phyloP scores from a whole-genome alignment of 2,329 filamentous ascomycete genomes.

The Neofusicoccum laricinum region DNA sequence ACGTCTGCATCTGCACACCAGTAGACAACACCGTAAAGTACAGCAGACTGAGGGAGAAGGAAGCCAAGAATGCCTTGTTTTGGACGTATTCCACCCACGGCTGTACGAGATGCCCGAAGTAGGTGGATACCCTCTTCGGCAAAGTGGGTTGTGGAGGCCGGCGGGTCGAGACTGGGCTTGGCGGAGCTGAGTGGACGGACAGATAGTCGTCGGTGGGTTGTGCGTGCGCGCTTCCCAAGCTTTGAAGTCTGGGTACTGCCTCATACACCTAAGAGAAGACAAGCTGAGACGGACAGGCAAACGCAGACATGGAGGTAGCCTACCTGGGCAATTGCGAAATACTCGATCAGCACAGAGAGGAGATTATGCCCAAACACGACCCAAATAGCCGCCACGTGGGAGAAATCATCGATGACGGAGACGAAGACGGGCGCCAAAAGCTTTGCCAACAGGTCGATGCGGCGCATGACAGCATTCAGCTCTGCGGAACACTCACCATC shows the following conservation, averaged over 20 bases:
- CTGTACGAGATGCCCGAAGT: not conserved
- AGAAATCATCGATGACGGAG: constrained; percentile 49
- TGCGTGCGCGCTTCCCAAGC: too few species aligned
- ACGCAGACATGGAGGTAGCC: constrained; percentile 18
- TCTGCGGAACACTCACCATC: not conserved
- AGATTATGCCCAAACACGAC: constrained; percentile 51
- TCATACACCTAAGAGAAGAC: constrained; percentile 42
- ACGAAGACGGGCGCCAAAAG: constrained; percentile 53
- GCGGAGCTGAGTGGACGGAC: not conserved
- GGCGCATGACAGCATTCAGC: constrained; percentile 58
- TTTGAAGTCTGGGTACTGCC: constrained; percentile 19
- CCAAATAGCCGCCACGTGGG: constrained; percentile 48
- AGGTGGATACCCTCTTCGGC: not conserved
- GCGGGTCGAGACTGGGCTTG: not conserved
- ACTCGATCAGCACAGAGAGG: constrained; percentile 50
- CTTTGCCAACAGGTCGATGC: constrained; percentile 60
- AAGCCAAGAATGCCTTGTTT: constrained; percentile 59
- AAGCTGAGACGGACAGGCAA: too few species aligned
- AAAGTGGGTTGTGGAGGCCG: not conserved
- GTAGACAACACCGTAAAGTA: constrained; percentile 52
- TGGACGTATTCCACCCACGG: constrained; percentile 16
- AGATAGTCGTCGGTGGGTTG: not conserved
- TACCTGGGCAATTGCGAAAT: constrained; percentile 49
- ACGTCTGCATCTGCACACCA: constrained; percentile 62
- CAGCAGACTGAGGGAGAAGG: constrained; percentile 57